A percentile compares a stretch with the other conserved stretches of the same genome.
phyloP scores from a whole-genome alignment of 352 stramenopile genomes.

The Globisporangium okanoganense region DNA sequence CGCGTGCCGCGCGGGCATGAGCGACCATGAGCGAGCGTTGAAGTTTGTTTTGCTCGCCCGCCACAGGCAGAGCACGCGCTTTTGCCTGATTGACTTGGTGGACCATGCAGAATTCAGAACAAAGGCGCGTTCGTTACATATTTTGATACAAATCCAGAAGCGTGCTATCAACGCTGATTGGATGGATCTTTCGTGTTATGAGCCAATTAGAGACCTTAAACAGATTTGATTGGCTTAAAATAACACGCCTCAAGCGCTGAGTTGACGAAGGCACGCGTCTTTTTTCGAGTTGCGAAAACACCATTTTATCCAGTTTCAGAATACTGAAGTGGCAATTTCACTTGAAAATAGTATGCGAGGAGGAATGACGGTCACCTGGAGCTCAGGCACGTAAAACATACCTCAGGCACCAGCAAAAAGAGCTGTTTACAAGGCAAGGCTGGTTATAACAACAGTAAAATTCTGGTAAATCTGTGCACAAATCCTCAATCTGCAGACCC shows the following conservation, averaged over 20 bases:
- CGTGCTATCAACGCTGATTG: too few relatives aligned
- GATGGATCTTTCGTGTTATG: too few relatives aligned
- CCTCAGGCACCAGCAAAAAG: not conserved
- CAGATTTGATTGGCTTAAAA: not conserved
- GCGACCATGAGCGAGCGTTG: not conserved
- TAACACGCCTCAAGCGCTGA: not conserved
- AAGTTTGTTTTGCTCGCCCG: not conserved
- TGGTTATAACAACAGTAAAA: not conserved
- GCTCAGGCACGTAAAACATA: not conserved
- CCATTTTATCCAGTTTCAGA: not conserved
- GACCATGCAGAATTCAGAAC: not conserved
- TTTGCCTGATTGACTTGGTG: not conserved
- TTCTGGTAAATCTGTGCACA: too few relatives aligned
- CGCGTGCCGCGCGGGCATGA: constrained; percentile 3
- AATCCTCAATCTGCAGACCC: not conserved
- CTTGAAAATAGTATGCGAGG: not conserved
- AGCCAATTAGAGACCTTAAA: too few relatives aligned
- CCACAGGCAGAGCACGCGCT: not conserved
- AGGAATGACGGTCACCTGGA: not conserved
- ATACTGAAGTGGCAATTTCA: not conserved
- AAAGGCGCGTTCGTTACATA: not conserved
- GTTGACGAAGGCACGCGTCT: not conserved
- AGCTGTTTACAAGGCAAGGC: not conserved
- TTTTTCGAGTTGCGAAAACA: not conserved
- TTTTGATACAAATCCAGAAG: not conserved